Evolutionary conservation across 1,284 basidiomycete species (phyloP).

Genomic region (Ustilago hordei): DNA sequence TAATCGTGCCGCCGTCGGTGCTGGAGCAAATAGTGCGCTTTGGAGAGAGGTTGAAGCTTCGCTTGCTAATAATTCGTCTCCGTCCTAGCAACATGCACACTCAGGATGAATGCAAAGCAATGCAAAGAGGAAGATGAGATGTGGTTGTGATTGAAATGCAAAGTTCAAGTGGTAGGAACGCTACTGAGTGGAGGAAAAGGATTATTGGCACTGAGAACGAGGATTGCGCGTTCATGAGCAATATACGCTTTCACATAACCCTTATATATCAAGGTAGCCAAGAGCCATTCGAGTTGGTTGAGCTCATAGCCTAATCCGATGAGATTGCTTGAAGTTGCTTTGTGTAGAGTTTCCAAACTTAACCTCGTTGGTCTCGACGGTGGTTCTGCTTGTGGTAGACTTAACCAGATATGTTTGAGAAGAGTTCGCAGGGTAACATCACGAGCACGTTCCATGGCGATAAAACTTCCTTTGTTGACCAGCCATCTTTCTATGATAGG

Average conservation of each 20-base stretch:
- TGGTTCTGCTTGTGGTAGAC: background rate
- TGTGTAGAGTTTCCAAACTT: slow-evolving; percentile 32
- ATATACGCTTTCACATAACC: slow-evolving; percentile 95
- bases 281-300: slow-evolving; percentile 91
- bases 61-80: slow-evolving; percentile 7
- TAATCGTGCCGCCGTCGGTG: background rate
- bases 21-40: slow-evolving; percentile 20
- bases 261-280: slow-evolving; percentile 89
- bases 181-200: slow-evolving; percentile 77
- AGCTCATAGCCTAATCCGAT: slow-evolving; percentile 68
- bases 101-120: too few species aligned
- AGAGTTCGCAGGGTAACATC: slow-evolving; percentile 86
- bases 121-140: slow-evolving; percentile 58
- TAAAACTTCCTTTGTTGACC: slow-evolving; percentile 83
- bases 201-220: slow-evolving; percentile 84
- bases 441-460: slow-evolving; percentile 86
- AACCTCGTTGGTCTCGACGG: slow-evolving; percentile 37
- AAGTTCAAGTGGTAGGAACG: slow-evolving; percentile 22
- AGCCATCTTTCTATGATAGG: slow-evolving; percentile 75
- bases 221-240: slow-evolving; percentile 91
- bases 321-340: slow-evolving; percentile 33
- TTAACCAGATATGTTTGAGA: slow-evolving; percentile 84
- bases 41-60: slow-evolving; percentile 43
- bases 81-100: too few species aligned
- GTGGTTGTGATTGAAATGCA: background rate